Evolutionary conservation across 2,329 filamentous ascomycete genomes (phyloP).

Genomic region (Colletotrichum sp.): DNA sequence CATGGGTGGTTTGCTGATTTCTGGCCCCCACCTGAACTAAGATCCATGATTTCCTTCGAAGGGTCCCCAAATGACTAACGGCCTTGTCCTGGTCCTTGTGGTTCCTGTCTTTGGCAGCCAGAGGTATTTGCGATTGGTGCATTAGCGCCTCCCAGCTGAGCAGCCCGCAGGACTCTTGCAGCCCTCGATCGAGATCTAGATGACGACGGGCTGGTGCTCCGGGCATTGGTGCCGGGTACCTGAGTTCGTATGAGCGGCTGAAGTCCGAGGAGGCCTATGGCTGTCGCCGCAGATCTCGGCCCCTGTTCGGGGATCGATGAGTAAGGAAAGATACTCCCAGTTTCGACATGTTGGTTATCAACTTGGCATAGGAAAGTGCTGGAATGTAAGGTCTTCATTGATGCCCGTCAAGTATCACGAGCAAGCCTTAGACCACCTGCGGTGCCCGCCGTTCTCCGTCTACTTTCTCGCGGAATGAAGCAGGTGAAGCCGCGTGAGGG

Average conservation of each 20-base stretch:
- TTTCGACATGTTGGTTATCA: too few relatives aligned
- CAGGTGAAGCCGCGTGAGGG: too few relatives aligned
- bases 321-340: too few relatives aligned
- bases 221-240: background rate
- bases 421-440: too few relatives aligned
- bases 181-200: background rate
- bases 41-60: background rate
- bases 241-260: background rate
- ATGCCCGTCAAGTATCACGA: too few relatives aligned
- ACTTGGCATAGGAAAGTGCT: too few relatives aligned
- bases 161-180: background rate
- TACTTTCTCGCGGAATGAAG: too few relatives aligned
- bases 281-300: background rate
- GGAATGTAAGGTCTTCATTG: too few relatives aligned
- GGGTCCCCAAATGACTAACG: background rate
- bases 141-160: conserved; percentile 3
- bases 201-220: background rate
- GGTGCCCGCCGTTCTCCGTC: too few relatives aligned
- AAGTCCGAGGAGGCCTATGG: background rate
- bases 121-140: background rate
- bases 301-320: background rate
- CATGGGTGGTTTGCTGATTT: background rate
- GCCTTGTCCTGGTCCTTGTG: background rate
- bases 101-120: background rate
- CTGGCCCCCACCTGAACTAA: background rate